Percentiles rank a stretch among this genome's conserved stretches.
phyloP scores from a whole-genome alignment of 1,284 basidiomycete genomes.

The Tetrapyrgos nigripes region DNA sequence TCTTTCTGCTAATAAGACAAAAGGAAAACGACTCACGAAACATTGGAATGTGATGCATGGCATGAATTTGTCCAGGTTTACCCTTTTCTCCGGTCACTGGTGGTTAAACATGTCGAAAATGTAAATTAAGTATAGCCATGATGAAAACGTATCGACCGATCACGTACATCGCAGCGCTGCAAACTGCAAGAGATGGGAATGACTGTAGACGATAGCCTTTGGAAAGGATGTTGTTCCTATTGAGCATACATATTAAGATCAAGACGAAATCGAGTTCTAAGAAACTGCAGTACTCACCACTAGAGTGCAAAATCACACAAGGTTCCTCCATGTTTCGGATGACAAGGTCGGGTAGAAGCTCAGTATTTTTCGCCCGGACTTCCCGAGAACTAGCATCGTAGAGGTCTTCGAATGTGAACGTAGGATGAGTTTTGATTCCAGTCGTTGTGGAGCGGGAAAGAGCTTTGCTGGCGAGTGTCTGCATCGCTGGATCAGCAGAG shows the following conservation, averaged over 20 bases:
- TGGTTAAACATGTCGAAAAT: not conserved
- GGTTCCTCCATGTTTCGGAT: not conserved
- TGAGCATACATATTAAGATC: not conserved
- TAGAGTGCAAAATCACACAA: not conserved
- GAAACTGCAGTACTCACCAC: not conserved
- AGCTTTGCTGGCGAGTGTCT: conserved; percentile 2
- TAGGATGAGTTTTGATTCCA: not conserved
- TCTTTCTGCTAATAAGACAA: not conserved
- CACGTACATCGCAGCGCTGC: not conserved
- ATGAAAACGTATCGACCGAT: not conserved
- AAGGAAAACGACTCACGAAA: not conserved
- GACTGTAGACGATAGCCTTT: not conserved
- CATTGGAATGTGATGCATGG: not conserved
- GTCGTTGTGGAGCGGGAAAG: too few relatives aligned
- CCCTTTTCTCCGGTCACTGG: not conserved
- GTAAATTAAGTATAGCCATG: not conserved
- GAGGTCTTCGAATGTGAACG: not conserved
- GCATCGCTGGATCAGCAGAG: conserved; percentile 7
- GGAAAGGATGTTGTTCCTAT: not conserved
- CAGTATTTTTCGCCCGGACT: not conserved
- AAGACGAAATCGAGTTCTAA: not conserved
- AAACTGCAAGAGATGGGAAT: not conserved
- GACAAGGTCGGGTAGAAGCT: not conserved
- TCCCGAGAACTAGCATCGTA: not conserved
- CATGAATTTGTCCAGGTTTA: not conserved